Evolutionary conservation across 176 grass and related monocot species (phyloP), one percentile per base, ranked within the genome.

Genomic region (Miscanthus lutarioriparius): DNA sequence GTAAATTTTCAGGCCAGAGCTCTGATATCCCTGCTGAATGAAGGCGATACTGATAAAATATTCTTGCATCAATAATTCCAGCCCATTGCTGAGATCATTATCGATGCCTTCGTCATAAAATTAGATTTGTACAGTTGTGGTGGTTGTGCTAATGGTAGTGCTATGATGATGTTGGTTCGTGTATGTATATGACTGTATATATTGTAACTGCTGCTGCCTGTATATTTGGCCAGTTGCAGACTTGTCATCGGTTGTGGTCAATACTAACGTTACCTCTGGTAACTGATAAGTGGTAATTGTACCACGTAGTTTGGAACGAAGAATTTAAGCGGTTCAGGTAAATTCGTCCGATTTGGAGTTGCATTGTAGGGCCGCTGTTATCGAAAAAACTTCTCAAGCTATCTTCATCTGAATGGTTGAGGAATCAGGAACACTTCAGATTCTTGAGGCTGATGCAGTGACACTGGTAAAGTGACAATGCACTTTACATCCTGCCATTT

Each of bases 121-220:
- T 91, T 91, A 91, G 70, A 76, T 84, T 70, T 87, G 89, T 91
- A 91, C 85, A 91, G 89, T 80, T 65, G 38, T 67, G 54, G 67
- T 87, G 61, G 36, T 90, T 78, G 80, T 80, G 80, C 68, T 71
- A 84, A 80, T 87, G 80, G 48, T 70, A 71, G 76, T 56, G 48
- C 27, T 75, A 53, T 76, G 78, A 56, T 71, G 69, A 30, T 84
- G 80, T 75, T 71, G 70, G 80, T 65, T 56, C 75, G 85, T 87
- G 80, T 84, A 62, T 78, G 26, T 87, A 71, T 90, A 70, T 76
- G 49, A 91, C 63, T 84, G 84, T 90, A 86, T 90, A 84, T 91
- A 64, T 61, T 72, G 43, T 76, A 86, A 67, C 44, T 58, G 41
- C 82, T 47, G n/a, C 61, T 44, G 23, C 75, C 61, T 83, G 72